These are phyloP conservation scores for Cryptococcus sp. DNA, from an alignment of 1,284 basidiomycete species.

Conservation along the genomic window DNA sequence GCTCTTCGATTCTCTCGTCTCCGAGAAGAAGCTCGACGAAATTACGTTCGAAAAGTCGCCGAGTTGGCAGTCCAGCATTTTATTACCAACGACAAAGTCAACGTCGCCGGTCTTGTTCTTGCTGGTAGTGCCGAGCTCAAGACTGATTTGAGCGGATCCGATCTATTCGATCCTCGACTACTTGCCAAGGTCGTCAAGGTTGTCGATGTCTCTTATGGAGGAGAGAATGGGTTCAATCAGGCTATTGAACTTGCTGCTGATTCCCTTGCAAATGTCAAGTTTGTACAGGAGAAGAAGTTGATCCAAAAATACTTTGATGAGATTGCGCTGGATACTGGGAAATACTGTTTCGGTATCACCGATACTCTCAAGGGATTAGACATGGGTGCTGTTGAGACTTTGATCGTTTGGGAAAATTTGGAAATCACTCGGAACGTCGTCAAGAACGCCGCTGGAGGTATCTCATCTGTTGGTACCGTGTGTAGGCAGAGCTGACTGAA, in stretches of 20 bases:
- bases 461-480: neutral
- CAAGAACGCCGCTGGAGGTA: constrained; percentile 79
- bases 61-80: constrained; percentile 97
- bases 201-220: constrained; percentile 97
- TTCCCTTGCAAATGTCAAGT: constrained; percentile 96
- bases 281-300: constrained; percentile 96
- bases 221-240: constrained; percentile 99
- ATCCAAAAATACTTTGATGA: constrained; percentile 99
- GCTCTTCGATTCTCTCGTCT: constrained; percentile 99
- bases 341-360: constrained; percentile 96
- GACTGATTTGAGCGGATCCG: constrained; percentile 91
- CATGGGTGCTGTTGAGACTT: constrained; percentile 91
- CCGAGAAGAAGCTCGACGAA: constrained; percentile 98
- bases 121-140: constrained; percentile 99
- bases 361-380: constrained; percentile 97
- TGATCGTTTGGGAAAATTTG: constrained; percentile 98
- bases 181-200: constrained; percentile 91
- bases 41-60: constrained; percentile 98
- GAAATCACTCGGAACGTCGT: constrained; percentile 80
- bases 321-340: constrained; percentile 95
- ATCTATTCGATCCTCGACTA: constrained; percentile 91
- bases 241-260: constrained; percentile 96
- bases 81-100: constrained; percentile 97
- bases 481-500: neutral
- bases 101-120: constrained; percentile 93